Evolutionary conservation across 2,329 filamentous ascomycete species (phyloP).

Genomic region (Didymella glomerata): DNA sequence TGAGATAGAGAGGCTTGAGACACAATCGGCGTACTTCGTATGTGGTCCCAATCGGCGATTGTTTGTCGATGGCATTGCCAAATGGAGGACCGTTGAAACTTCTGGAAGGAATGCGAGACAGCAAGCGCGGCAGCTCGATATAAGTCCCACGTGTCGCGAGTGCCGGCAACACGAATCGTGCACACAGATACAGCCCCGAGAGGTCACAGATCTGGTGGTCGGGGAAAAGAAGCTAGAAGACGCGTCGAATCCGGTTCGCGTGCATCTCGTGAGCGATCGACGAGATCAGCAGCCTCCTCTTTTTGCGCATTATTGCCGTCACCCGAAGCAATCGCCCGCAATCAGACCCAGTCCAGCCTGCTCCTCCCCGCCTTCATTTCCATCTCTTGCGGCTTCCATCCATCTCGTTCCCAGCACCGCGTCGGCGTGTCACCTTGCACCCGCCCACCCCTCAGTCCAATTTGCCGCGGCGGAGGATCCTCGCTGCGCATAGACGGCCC

Average conservation of each 20-base stretch:
- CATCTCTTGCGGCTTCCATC: not conserved
- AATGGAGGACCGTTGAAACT: constrained; percentile 15
- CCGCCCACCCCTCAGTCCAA: constrained; percentile 15
- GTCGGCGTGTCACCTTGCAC: constrained; percentile 18
- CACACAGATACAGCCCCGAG: not conserved
- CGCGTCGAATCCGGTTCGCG: constrained; percentile 23
- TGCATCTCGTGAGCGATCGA: constrained; percentile 25
- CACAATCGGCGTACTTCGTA: constrained; percentile 4
- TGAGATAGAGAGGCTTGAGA: constrained; percentile 10
- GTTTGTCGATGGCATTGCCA: constrained; percentile 10
- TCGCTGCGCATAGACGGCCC: constrained; percentile 15
- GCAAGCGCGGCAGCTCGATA: constrained; percentile 9
- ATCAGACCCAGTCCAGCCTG: not conserved
- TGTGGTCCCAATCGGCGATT: constrained; percentile 7
- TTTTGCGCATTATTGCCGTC: constrained; percentile 21
- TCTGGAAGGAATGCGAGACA: constrained; percentile 16
- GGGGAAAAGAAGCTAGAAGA: not conserved
- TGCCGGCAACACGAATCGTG: not conserved
- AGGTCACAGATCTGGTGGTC: not conserved
- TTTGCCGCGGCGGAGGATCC: constrained; percentile 17
- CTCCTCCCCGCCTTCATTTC: constrained; percentile 6
- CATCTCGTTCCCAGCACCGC: constrained; percentile 2
- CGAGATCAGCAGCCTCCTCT: constrained; percentile 32
- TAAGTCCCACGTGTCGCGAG: constrained; percentile 6
- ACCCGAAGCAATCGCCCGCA: constrained; percentile 14